Percentiles rank a stretch among this genome's conserved stretches.
phyloP scores from a whole-genome alignment of 176 grass and related monocot species.

The Coix lacrymajobi region DNA sequence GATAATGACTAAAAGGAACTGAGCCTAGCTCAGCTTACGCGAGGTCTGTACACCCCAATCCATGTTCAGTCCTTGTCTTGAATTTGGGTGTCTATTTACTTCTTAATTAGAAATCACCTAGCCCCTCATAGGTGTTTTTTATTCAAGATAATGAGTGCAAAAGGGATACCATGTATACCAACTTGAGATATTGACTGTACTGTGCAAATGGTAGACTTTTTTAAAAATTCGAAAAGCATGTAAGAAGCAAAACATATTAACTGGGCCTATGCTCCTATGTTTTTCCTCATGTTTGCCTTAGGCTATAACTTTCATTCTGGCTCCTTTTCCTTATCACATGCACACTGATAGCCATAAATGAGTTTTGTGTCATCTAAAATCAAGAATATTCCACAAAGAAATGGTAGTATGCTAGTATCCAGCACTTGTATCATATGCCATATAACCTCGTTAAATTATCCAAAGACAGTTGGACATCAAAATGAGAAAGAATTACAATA shows the following conservation, averaged over 20 bases:
- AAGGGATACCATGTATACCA: neutral
- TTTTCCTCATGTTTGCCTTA: neutral
- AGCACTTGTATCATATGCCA: neutral
- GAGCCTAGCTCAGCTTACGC: neutral
- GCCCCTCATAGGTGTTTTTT: neutral
- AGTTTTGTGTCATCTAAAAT: neutral
- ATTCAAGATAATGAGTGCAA: neutral
- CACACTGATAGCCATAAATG: neutral
- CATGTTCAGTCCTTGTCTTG: neutral
- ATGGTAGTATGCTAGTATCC: neutral
- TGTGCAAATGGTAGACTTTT: neutral
- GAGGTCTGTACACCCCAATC: neutral
- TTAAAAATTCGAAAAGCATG: neutral
- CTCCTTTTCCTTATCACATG: neutral
- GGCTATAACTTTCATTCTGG: neutral
- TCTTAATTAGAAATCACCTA: neutral
- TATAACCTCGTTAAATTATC: neutral
- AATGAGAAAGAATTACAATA: conserved; percentile 1
- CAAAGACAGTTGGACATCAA: conserved; percentile 2
- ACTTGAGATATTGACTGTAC: neutral
- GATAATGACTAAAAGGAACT: neutral
- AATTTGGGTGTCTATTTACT: neutral
- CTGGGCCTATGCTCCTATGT: neutral
- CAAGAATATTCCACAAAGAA: neutral
- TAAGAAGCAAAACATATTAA: neutral